Percentiles rank a stretch among this genome's conserved stretches.
Conservation (phyloP, 75 land plant species). For the Azolla pinnata region DNA sequence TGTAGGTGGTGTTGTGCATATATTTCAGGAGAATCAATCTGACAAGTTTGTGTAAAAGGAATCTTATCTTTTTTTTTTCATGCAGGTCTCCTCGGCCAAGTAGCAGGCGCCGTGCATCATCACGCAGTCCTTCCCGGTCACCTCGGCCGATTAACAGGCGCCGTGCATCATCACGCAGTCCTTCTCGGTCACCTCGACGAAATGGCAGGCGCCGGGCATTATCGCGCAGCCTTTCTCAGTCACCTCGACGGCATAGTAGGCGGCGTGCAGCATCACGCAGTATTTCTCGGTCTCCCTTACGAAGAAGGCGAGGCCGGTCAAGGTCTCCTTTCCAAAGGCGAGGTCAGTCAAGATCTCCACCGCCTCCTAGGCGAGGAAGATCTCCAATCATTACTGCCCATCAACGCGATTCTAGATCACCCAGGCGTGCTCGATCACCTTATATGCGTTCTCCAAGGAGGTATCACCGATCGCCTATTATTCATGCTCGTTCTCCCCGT, state of each 20-base stretch:
- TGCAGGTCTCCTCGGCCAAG: background rate
- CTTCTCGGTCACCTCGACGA: background rate
- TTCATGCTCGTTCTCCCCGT: slow-evolving; percentile 17
- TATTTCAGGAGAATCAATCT: too few species aligned
- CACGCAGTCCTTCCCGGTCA: background rate
- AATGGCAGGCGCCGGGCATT: background rate
- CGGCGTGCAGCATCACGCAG: background rate
- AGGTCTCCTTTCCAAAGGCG: too few species aligned
- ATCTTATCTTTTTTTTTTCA: too few species aligned
- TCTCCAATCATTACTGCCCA: slow-evolving; percentile 23
- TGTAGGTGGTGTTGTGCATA: too few species aligned
- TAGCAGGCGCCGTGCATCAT: background rate
- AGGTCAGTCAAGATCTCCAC: too few species aligned
- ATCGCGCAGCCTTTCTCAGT: background rate
- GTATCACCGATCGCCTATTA: slow-evolving; percentile 11
- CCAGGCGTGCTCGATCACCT: slow-evolving; percentile 43
- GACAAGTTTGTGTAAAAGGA: too few species aligned
- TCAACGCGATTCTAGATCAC: slow-evolving; percentile 47
- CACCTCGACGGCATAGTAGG: background rate
- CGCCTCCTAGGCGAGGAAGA: too few species aligned
- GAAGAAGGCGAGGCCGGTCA: background rate
- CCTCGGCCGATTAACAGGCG: background rate
- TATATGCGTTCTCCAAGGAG: slow-evolving; percentile 21
- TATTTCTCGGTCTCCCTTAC: background rate
- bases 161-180: background rate